Conservation (phyloP, 768 basidiomycete species). For the Kwoniella botswanensis region DNA sequence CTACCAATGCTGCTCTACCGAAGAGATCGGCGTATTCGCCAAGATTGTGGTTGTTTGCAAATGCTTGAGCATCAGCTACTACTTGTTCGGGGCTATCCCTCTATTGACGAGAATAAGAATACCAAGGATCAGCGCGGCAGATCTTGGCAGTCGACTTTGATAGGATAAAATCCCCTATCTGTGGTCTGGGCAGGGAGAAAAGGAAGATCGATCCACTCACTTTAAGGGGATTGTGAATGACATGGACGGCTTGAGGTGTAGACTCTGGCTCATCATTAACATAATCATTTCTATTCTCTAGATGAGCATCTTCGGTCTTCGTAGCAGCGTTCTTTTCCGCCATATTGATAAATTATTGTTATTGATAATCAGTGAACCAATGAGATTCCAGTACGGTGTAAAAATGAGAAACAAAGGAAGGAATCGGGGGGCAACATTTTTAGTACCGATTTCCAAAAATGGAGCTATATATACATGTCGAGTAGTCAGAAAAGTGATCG, state of each 20-base stretch:
- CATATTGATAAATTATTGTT: slow-evolving; percentile 1
- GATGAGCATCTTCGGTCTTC: slow-evolving; percentile 13
- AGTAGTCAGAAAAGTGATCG: background rate
- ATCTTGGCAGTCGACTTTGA: background rate
- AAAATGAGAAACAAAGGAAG: slow-evolving; percentile 2
- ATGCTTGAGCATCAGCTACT: slow-evolving; percentile 27
- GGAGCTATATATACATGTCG: slow-evolving; percentile 7
- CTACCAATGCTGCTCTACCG: slow-evolving; percentile 44
- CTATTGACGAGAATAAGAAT: background rate
- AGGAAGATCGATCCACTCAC: slow-evolving; percentile 16
- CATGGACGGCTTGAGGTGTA: slow-evolving; percentile 10
- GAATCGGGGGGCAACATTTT: slow-evolving; percentile 9
- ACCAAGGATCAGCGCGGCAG: background rate
- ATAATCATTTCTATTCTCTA: slow-evolving; percentile 12
- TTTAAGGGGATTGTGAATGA: slow-evolving; percentile 38
- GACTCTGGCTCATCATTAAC: slow-evolving; percentile 8
- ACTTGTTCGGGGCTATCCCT: slow-evolving; percentile 18
- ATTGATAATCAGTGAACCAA: background rate
- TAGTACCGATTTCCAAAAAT: slow-evolving; percentile 2
- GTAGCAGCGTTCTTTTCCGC: slow-evolving; percentile 6
- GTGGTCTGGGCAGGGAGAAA: background rate
- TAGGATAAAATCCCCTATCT: background rate
- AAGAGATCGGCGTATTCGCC: slow-evolving; percentile 33
- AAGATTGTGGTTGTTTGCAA: slow-evolving; percentile 34
- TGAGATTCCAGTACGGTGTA: background rate